Base-by-base conservation (phyloP, 192 early-diverging fungal genomes). In the Dissophora globulifera region DNA sequence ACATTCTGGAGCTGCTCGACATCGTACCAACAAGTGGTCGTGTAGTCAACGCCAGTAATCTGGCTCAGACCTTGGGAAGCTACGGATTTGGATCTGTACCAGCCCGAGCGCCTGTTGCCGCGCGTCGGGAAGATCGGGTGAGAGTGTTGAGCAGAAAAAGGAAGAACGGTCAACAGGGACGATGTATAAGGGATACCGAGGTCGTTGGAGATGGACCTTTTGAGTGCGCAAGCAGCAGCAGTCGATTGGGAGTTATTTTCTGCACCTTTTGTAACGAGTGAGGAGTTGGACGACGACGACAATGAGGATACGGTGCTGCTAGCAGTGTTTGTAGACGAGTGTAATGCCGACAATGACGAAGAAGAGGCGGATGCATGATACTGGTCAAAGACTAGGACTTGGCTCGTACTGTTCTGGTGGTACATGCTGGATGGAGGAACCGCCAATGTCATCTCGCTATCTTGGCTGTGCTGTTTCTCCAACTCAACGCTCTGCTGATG, bases 21-120 rank as follows among this genome's bases (percentile, higher is more conserved):
- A 26, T 76, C 58, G 40, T 76, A 76, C 72, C 72, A 76, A 31
- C 72, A 76, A 3, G 72, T 76, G 29, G 72, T 76, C 13, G 72
- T 76, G n/a, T 76, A 76, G n/a, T 76, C 72, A 9, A 76, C 72
- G 22, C 72, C 72, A 0, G 72, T 67, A 40, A 76, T 76, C 58
- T 76, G 23, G 45, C 57, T 67, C 56, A 76, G 22, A 2, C 42
- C 63, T 17, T 66, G 72, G 16, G 72, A 76, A 7, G 72, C 72
- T 11, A 76, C 64, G 9, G 72, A 76, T n/a, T 67, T 76, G 32
- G 72, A 76, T 47, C 63, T 54, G 31, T 76, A 76, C 72, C 72
- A 76, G 15, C 72, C 72, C 25, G 43, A 59, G 20, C 71, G 72
- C 8, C 72, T 54, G 51, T 50, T 66, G 25, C 72, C 72, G 1